These are phyloP conservation scores for Fusarium tuaranense DNA, from an alignment of 2,329 filamentous ascomycete species.

Conservation along the genomic window DNA sequence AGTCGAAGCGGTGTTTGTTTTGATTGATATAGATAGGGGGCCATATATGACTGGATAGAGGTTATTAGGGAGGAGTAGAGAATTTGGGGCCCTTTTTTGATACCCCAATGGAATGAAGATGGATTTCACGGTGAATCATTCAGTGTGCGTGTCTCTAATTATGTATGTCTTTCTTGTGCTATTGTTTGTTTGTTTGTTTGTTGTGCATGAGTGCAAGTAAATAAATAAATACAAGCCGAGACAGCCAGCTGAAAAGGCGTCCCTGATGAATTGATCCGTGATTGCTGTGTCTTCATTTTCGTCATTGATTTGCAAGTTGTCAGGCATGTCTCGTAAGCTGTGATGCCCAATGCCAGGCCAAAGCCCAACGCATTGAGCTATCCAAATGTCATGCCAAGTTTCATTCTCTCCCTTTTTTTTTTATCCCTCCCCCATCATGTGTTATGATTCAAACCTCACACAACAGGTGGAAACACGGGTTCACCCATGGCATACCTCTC, in stretches of 20 bases:
- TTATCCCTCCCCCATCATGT: neutral
- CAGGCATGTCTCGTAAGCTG: neutral
- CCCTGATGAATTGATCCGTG: neutral
- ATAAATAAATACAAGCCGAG: conserved; percentile 11
- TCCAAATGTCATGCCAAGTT: neutral
- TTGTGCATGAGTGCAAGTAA: neutral
- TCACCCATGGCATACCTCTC: conserved; percentile 73
- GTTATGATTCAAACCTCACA: conserved; percentile 8
- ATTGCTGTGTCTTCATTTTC: neutral
- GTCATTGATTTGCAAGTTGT: neutral
- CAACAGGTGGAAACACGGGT: conserved; percentile 50
- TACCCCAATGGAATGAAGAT: conserved; percentile 44
- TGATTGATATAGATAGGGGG: conserved; percentile 36
- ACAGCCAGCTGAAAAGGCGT: conserved; percentile 3
- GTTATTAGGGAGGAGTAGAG: conserved; percentile 33
- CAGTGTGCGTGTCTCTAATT: neutral
- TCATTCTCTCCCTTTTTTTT: neutral
- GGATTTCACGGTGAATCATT: conserved; percentile 17
- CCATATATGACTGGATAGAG: conserved; percentile 44
- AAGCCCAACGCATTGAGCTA: neutral
- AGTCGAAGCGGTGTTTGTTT: conserved; percentile 33
- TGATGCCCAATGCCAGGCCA: neutral
- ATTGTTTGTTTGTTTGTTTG: neutral
- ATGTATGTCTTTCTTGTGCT: neutral
- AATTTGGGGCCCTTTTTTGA: conserved; percentile 38